Conservation (phyloP, 495 filamentous ascomycete genomes). For the Haplographium delicatum region DNA sequence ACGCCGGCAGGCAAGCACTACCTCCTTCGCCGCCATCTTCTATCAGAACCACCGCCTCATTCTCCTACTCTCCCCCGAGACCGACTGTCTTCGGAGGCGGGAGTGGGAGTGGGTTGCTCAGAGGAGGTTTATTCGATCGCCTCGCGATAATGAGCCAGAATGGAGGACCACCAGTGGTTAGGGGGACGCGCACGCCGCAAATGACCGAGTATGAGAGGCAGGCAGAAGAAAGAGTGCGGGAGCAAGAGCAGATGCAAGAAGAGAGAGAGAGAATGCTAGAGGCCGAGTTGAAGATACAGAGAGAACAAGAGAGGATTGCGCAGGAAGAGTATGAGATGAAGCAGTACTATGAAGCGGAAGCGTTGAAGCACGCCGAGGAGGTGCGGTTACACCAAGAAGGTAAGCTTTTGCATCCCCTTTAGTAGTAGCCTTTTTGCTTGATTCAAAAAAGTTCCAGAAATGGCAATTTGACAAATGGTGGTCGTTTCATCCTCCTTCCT, state of each 20-base stretch:
- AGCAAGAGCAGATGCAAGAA: constrained; percentile 24
- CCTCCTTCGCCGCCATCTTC: no score
- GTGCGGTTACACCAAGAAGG: constrained; percentile 17
- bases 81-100: no score
- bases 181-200: constrained; percentile 33
- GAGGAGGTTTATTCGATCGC: no score
- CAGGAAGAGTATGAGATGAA: constrained; percentile 42
- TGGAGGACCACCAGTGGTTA: no score
- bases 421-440: neutral
- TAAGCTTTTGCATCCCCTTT: neutral
- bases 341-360: constrained; percentile 28
- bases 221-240: constrained; percentile 17
- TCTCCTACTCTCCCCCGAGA: neutral
- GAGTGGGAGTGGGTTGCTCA: no score
- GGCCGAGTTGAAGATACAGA: constrained; percentile 37
- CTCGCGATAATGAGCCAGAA: no score
- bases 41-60: neutral
- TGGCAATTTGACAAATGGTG: no score
- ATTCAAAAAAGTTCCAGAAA: no score
- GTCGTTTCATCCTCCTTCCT: no score
- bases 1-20: no score
- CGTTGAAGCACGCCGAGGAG: constrained; percentile 40
- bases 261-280: constrained; percentile 35
- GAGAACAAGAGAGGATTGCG: constrained; percentile 36
- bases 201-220: constrained; percentile 38